Evolutionary conservation across 768 basidiomycete species (phyloP), one percentile per base, ranked within the genome.

Genomic region (Leccinum subtestaceum): DNA sequence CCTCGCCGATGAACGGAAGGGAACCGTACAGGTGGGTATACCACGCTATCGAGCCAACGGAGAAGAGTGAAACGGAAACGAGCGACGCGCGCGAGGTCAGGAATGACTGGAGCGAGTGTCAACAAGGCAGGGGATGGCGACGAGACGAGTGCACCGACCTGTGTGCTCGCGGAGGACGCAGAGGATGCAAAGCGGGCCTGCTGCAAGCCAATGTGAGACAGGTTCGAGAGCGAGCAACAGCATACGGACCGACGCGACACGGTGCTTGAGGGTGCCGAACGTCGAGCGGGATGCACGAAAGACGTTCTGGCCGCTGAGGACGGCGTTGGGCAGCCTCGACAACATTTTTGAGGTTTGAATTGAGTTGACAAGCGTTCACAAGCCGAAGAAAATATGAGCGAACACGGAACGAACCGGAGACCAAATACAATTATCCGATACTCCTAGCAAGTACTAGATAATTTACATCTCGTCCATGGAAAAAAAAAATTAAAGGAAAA

Each of bases 21-120:
- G 84, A 79, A 63, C 95, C 97, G 74, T 95, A 98, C 58, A 95
- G 84, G 74, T 95, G 89, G 67, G 92, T 88, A 81, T 99, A 99
- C 93, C 93, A 97, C 56, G 93, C 93, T 74, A 97, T 84, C 50
- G 96, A 89, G 61, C 97, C 97, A 61, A 78, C 90, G 50, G 95
- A 84, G 72, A 91, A 74, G 58, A 88, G 77, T 52, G 91, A 85
- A 61, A 86, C 85, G 50, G 94, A 86, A 57, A 85, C 84, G 61
- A 93, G 82, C 25, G 90, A 83, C 58, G 85, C 80, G 71, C 86
- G 87, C 57, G 92, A 93, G 70, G 79, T 82, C 64, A 87, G 65
- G 62, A 88, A 70, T 13, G 88, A 79, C 91, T 93, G 57, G 21
- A 58, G 13, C 13, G 12, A 2, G 34, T 50, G 25, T 19, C 34